Base-by-base conservation (phyloP, 2,329 filamentous ascomycete species). In the Sclerotinia nivalis region DNA sequence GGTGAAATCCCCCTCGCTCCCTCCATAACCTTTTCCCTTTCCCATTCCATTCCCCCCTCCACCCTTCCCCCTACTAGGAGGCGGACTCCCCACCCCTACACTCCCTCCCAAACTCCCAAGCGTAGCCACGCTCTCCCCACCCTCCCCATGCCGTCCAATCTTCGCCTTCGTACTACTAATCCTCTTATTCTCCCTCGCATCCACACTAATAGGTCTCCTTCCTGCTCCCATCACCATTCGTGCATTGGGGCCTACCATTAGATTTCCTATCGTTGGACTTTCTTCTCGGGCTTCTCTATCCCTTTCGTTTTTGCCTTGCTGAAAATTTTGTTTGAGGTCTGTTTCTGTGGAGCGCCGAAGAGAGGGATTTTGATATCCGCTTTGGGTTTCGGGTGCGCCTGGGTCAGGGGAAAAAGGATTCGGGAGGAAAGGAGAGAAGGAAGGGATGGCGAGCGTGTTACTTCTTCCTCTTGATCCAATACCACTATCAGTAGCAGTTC, bases 181-280 rank as follows among this genome's bases (percentile, higher is more conserved):
- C 45, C 68, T 70, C 37, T 61, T 69, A 25, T 58, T 67, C 10
- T 68, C 52, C n/a, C 62, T 66, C 25, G 69, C 70, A 73, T 75
- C 76, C 37, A 74, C 70, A 73, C 75, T 77, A 31, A 74, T 47
- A 0, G 74, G 76, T 62, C 75, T 74, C 34, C 71, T 74, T 7
- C 55, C 71, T 3, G 64, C 70, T 1, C 74, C 74, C 45, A 52
- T 56, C 18, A 75, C 40, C 55, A 76, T 69, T 31, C 73, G 72
- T 22, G 66, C 71, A 43, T 72, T 71, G 2, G 70, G 62, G 4
- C 65, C 72, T 25, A 65, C 61, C 15, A 52, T 40, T 2, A 72
- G 40, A 47, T 70, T 71, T 5, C 69, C 65, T 55, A 71, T 70
- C 8, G 55, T 66, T 4, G 60, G 50, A 37, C 58, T 65, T 68